A percentile compares a stretch with the other conserved stretches of the same genome.
phyloP scores from a whole-genome alignment of 352 stramenopile species.

The Globisporangium middletonii region DNA sequence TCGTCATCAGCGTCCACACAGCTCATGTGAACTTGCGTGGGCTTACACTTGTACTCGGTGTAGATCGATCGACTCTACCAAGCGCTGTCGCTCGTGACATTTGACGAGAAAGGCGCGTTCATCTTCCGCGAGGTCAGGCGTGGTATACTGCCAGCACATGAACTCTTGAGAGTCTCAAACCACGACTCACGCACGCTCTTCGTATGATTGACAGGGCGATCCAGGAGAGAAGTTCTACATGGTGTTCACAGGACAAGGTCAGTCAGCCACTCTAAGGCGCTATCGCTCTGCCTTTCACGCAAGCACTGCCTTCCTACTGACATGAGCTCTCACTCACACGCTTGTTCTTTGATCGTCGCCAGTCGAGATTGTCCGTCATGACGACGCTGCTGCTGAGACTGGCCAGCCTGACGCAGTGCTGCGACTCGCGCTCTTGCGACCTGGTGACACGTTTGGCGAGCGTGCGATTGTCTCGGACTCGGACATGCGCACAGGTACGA shows the following conservation, averaged over 20 bases:
- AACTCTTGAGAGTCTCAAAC: background rate
- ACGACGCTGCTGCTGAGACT: constrained; percentile 11
- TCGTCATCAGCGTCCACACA: background rate
- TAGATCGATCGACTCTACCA: constrained; percentile 76
- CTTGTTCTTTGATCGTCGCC: background rate
- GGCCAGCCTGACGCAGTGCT: constrained; percentile 9
- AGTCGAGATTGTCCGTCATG: constrained; percentile 56
- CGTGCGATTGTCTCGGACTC: constrained; percentile 52
- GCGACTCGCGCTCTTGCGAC: constrained; percentile 36
- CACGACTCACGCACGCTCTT: background rate
- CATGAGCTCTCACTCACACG: background rate
- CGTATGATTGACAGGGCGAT: constrained; percentile 35
- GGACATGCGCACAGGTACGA: constrained; percentile 52
- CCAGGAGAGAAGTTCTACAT: constrained; percentile 75
- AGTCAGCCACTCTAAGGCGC: background rate
- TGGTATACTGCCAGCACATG: background rate
- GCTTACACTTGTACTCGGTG: background rate
- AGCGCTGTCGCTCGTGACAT: constrained; percentile 46
- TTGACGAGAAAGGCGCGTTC: constrained; percentile 35
- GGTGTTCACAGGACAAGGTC: constrained; percentile 68
- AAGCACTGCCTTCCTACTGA: background rate
- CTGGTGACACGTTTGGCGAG: constrained; percentile 76
- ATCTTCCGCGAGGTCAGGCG: constrained; percentile 53
- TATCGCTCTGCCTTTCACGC: background rate
- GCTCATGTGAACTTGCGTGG: background rate